phyloP scores from a whole-genome alignment of 208 protist genomes.

The Vickermania spadyakhi region DNA sequence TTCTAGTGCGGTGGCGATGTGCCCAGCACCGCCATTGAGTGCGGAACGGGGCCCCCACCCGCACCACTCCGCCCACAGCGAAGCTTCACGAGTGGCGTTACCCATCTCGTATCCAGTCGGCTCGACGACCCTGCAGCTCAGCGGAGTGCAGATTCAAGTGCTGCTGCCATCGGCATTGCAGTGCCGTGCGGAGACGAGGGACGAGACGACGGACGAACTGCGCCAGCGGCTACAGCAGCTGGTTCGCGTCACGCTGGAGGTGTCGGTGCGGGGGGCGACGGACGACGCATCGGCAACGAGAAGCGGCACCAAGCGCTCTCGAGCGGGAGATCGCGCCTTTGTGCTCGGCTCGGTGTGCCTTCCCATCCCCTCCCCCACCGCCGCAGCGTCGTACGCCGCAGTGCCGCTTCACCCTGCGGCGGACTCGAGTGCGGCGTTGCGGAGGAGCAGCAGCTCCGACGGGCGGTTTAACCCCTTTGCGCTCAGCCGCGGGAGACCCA shows the following conservation, averaged over 20 bases:
- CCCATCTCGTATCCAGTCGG: constrained; percentile 15
- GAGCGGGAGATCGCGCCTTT: too few species aligned
- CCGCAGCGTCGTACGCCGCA: background rate
- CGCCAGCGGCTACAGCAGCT: background rate
- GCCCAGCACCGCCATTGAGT: too few species aligned
- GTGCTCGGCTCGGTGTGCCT: background rate
- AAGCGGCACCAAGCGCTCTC: background rate
- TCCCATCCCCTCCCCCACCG: background rate
- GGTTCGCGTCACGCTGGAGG: background rate
- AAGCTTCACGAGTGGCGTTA: background rate
- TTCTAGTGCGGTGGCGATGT: background rate
- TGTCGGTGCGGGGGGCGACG: background rate
- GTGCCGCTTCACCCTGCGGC: background rate
- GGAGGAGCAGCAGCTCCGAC: too few species aligned
- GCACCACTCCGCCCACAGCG: too few species aligned
- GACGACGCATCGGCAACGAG: background rate
- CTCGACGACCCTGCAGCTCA: constrained; percentile 13
- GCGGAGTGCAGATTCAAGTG: constrained; percentile 10
- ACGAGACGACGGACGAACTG: background rate
- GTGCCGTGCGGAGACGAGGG: background rate
- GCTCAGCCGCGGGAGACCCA: background rate
- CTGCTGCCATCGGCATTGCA: background rate
- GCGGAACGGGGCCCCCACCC: too few species aligned
- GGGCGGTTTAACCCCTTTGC: background rate
- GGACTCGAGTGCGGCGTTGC: too few species aligned